phyloP scores from a whole-genome alignment of 140 eudicot genomes.

The Stevia rebaudiana region DNA sequence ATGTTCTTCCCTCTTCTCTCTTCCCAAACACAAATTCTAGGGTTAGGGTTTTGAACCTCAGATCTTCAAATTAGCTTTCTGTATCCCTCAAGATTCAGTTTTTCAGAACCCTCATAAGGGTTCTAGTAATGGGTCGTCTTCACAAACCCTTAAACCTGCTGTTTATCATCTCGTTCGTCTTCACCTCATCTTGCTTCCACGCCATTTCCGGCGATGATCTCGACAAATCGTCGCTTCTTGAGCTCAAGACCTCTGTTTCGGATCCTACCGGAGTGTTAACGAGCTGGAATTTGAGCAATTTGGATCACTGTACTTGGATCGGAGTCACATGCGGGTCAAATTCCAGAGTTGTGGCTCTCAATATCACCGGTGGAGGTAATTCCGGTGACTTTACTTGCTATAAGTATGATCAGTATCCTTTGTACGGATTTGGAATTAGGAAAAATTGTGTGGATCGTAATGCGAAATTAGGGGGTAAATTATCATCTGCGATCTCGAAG shows the following conservation, averaged over 20 bases:
- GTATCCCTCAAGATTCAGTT: slow-evolving; percentile 7
- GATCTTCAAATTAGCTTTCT: no score
- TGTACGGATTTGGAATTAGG: slow-evolving; percentile 70
- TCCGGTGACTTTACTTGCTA: slow-evolving; percentile 49
- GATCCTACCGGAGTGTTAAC: slow-evolving; percentile 54
- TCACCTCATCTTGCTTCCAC: slow-evolving; percentile 17
- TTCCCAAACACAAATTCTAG: slow-evolving; percentile 26
- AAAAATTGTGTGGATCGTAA: slow-evolving; percentile 41
- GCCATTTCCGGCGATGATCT: slow-evolving; percentile 39
- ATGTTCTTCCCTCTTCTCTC: slow-evolving; percentile 24
- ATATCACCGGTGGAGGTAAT: slow-evolving; percentile 70
- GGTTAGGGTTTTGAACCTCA: slow-evolving; percentile 44
- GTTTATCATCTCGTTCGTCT: slow-evolving; percentile 23
- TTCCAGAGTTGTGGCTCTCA: slow-evolving; percentile 56
- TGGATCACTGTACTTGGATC: slow-evolving; percentile 56
- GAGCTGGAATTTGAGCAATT: slow-evolving; percentile 46
- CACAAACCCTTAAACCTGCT: slow-evolving; percentile 39
- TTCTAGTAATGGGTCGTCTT: slow-evolving; percentile 51
- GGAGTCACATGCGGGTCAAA: slow-evolving; percentile 65
- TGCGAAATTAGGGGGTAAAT: slow-evolving; percentile 41
- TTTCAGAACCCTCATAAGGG: slow-evolving; percentile 38
- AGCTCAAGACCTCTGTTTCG: slow-evolving; percentile 55
- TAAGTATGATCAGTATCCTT: slow-evolving; percentile 43
- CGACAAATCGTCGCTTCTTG: slow-evolving; percentile 63
- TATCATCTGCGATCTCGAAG: slow-evolving; percentile 44